Base-by-base conservation (phyloP, 1,139 yeast species). In the Saccharomyces hybrid region DNA sequence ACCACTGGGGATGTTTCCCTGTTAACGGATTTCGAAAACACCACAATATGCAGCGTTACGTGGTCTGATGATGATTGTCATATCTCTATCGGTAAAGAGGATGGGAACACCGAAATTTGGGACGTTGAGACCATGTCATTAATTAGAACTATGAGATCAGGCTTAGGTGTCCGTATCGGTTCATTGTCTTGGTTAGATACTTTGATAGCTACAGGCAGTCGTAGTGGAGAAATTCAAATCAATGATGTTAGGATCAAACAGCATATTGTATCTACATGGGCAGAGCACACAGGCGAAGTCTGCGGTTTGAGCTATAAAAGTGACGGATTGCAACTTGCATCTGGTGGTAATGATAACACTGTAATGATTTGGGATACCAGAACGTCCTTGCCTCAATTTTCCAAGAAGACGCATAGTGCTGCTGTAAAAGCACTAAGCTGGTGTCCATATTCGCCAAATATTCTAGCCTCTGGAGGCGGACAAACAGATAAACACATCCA, bases 401-500 rank as follows among this genome's bases (percentile, higher is more conserved):
- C 86, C 23, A 88, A 90, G 67, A 80, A 86, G 25, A 82, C 82
- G 57, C 99, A 93, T 71, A 84, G 81, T 47, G 97, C 98, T 0
- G 99, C 99, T 0, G 97, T 93, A 14, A 95, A 95, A 71, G 98
- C 99, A 1, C 73, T 95, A 54, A 84, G 95, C 14, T 95, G 97
- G 97, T 88, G 96, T 67, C 99, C 98, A 0, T 86, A 86, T 71
- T 95, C 89, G 62, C 74, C 77, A 34, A 86, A 88, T 59, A 72
- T 93, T 53, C 76, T 95, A 53, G 97, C 98, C 8, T 87, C 97
- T 2, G 99, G 99, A 8, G 99, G 99, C 52, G 99, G 99, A 23
- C 85, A 96, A 11, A 82, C 88, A 32, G 98, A 95, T 72, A 86
- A 84, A 67, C 81, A 86, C 53, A 88, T 95, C 57, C 91, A 93